Base-by-base conservation (phyloP, 108 stramenopile genomes). In the Schizochytrium sp. region DNA sequence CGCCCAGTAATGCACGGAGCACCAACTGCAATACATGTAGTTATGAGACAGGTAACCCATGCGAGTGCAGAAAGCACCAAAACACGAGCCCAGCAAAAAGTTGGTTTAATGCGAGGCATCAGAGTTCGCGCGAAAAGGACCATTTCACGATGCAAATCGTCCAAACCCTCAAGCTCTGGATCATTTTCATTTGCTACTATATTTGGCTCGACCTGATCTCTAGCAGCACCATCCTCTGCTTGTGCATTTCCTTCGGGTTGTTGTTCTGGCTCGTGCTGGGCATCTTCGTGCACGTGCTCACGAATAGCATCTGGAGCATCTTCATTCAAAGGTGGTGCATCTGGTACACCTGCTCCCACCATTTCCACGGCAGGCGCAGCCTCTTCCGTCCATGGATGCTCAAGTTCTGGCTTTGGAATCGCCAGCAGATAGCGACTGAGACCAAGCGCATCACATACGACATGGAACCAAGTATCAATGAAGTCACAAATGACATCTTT, bases 361-460 rank as follows among this genome's bases (percentile, higher is more conserved):
- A 28, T 28, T 28, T 28, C 13, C 45, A 1, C 28, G 45, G 40
- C 76, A 42, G 28, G 50, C 50, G 49, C 47, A 10, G 49, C 76
- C 10, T 38, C 17, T 38, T 83, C 28, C n/a, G 5, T 5, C 5
- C 12, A 7, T 38, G 19, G 42, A 1, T 69, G 42, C 10, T 69
- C 64, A 7, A 44, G 64, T 38, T 69, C 44, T 2, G 64, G 64
- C 12, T 44, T 38, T 2, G 64, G 64, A 38, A 69, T 47, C 45
- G 76, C 50, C 10, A 83, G 76, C 53, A 83, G 3, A 83, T 55
- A 83, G 15, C 53, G 47, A 10, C 28, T n/a, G 76, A 83, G 76
- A 53, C 76, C 76, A 42, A 46, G 47, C 28, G 55, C 10, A 10
- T 83, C 15, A 0, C 28, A 38, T 8, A 40, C 53, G 45, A 5